Conservation (phyloP, 108 stramenopile genomes). For the Nitzschia sp. region DNA sequence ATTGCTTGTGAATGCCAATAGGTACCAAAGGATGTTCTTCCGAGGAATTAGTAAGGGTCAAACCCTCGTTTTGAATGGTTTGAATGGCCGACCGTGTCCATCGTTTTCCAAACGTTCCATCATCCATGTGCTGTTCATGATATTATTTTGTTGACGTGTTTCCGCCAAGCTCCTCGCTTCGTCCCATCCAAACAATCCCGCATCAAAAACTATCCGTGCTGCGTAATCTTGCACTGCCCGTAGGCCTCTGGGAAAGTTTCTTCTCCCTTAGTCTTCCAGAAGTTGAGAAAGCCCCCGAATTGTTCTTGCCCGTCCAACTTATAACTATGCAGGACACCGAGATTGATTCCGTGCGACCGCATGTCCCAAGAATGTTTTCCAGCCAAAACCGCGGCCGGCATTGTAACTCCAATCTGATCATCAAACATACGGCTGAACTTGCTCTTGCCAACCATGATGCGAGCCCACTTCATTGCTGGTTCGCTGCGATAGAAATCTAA, state of each 20-base stretch:
- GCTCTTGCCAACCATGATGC: slow-evolving; percentile 27
- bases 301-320: slow-evolving; percentile 23
- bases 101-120: not conserved
- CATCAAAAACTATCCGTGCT: slow-evolving; percentile 8
- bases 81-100: no score
- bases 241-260: slow-evolving; percentile 32
- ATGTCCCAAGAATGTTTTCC: slow-evolving; percentile 27
- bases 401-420: slow-evolving; percentile 49
- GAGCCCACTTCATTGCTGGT: slow-evolving; percentile 22
- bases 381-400: slow-evolving; percentile 42
- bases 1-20: slow-evolving; percentile 29
- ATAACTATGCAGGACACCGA: slow-evolving; percentile 39
- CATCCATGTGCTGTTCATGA: not conserved
- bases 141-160: not conserved
- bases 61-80: not conserved
- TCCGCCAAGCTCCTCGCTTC: not conserved
- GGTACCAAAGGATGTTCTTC: not conserved
- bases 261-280: slow-evolving; percentile 19
- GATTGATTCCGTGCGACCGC: slow-evolving; percentile 20
- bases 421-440: slow-evolving; percentile 44
- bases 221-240: slow-evolving; percentile 15
- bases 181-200: slow-evolving; percentile 19
- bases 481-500: slow-evolving; percentile 51
- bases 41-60: not conserved
- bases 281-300: slow-evolving; percentile 18